These are phyloP conservation scores for Ophiostoma sp. DNA, from an alignment of 2,329 filamentous ascomycete genomes.

Conservation along the genomic window DNA sequence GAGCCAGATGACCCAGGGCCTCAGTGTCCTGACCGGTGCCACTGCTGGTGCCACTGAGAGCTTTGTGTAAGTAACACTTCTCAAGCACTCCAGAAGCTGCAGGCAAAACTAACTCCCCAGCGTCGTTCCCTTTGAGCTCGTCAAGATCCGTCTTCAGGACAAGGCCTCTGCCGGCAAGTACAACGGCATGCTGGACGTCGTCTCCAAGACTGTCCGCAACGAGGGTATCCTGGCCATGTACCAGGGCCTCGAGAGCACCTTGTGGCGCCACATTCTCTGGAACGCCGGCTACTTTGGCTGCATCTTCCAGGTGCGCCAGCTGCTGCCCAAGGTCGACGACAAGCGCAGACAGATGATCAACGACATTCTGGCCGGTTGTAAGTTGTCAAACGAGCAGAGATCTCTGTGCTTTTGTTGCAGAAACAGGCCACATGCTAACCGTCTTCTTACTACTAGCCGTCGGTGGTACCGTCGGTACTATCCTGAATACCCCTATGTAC, in stretches of 20 bases:
- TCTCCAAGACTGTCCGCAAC: constrained; percentile 56
- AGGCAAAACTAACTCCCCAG: constrained; percentile 15
- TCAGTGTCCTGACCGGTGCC: constrained; percentile 89
- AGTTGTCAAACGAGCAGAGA: constrained; percentile 5
- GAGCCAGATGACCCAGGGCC: constrained; percentile 80
- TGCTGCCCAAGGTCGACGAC: constrained; percentile 74
- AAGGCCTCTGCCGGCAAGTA: constrained; percentile 87
- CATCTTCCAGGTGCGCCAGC: constrained; percentile 89
- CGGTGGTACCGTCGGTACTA: constrained; percentile 82
- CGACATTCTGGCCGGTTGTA: constrained; percentile 73
- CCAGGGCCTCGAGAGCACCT: constrained; percentile 91
- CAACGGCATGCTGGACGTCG: constrained; percentile 73
- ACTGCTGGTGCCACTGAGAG: constrained; percentile 92
- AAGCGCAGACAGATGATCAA: constrained; percentile 79
- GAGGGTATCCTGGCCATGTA: constrained; percentile 73
- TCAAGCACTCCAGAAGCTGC: no score
- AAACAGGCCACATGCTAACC: neutral
- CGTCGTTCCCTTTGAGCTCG: constrained; percentile 94
- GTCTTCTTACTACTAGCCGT: constrained; percentile 42
- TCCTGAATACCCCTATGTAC: constrained; percentile 92
- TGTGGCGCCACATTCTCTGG: constrained; percentile 88
- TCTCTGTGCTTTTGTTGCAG: neutral
- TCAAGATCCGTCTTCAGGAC: constrained; percentile 98
- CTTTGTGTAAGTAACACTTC: constrained; percentile 49
- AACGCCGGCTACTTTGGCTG: constrained; percentile 96